A percentile compares a stretch with the other conserved stretches of the same genome.
These are phyloP conservation scores for Rhizopus arrhizus DNA, from an alignment of 371 early-diverging fungal genomes.

Conservation along the genomic window DNA sequence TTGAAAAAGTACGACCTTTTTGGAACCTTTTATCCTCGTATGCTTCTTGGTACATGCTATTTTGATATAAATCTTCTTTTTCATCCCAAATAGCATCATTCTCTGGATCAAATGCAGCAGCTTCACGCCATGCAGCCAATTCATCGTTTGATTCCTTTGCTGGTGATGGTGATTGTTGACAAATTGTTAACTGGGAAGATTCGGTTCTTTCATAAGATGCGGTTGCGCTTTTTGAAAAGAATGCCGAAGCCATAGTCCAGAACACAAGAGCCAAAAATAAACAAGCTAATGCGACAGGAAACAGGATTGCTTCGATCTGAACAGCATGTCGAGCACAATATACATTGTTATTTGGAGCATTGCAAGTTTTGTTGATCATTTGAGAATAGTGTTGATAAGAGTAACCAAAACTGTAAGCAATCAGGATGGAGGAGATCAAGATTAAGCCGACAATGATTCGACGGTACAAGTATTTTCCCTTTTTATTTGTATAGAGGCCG, in stretches of 20 bases:
- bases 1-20: too few relatives aligned
- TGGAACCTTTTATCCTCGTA: too few relatives aligned
- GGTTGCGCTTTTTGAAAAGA: slow-evolving; percentile 4
- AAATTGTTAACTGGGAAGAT: too few relatives aligned
- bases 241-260: slow-evolving; percentile 23
- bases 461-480: slow-evolving; percentile 22
- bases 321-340: slow-evolving; percentile 26
- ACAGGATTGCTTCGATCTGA: slow-evolving; percentile 31
- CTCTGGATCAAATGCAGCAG: slow-evolving; percentile 15
- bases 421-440: slow-evolving; percentile 13
- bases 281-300: slow-evolving; percentile 28
- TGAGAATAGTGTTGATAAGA: slow-evolving; percentile 25
- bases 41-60: too few relatives aligned
- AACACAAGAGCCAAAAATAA: slow-evolving; percentile 22
- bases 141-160: slow-evolving; percentile 9
- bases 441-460: slow-evolving; percentile 25
- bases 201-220: too few relatives aligned
- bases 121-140: slow-evolving; percentile 25
- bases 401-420: slow-evolving; percentile 25
- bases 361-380: slow-evolving; percentile 20
- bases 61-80: background rate
- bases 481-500: slow-evolving; percentile 28
- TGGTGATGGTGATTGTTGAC: background rate
- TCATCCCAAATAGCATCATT: slow-evolving; percentile 1
- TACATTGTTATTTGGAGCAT: slow-evolving; percentile 14